Percentiles rank a stretch among this genome's conserved stretches.
Evolutionary conservation across 306 rosid species (phyloP).

Genomic region (Vigna reflexopilosa): DNA sequence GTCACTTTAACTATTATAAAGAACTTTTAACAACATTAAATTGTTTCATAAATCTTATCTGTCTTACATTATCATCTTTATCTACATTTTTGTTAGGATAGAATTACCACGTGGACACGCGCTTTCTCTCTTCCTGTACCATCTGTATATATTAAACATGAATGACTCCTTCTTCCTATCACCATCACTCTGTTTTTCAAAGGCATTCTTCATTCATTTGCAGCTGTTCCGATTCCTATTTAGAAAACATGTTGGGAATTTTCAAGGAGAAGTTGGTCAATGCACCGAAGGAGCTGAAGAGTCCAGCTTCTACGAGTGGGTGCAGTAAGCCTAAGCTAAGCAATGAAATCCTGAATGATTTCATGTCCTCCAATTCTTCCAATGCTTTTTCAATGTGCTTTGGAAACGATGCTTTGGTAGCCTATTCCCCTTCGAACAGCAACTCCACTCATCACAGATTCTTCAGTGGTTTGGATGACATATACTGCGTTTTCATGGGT

Average conservation of each 20-base stretch:
- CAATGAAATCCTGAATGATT: conserved; percentile 58
- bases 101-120: conserved; percentile 57
- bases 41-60: too few species aligned
- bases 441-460: conserved; percentile 57
- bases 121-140: not conserved
- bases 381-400: conserved; percentile 63
- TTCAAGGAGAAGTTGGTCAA: conserved; percentile 76
- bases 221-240: conserved; percentile 31
- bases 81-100: conserved; percentile 57
- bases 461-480: conserved; percentile 80
- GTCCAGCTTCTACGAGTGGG: conserved; percentile 66
- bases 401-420: conserved; percentile 47
- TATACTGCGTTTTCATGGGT: conserved; percentile 82
- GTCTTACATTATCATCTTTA: conserved; percentile 1
- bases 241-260: conserved; percentile 66
- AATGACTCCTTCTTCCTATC: not conserved
- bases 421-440: conserved; percentile 57
- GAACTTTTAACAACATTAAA: too few species aligned
- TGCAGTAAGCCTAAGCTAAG: conserved; percentile 60
- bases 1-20: too few species aligned
- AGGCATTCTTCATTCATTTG: conserved; percentile 25
- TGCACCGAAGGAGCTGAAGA: conserved; percentile 89
- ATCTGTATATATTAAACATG: conserved; percentile 34
- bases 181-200: conserved; percentile 30
- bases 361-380: conserved; percentile 58